Evolutionary conservation across 192 early-diverging fungal genomes (phyloP).

Genomic region (Pilobolus umbonatus): DNA sequence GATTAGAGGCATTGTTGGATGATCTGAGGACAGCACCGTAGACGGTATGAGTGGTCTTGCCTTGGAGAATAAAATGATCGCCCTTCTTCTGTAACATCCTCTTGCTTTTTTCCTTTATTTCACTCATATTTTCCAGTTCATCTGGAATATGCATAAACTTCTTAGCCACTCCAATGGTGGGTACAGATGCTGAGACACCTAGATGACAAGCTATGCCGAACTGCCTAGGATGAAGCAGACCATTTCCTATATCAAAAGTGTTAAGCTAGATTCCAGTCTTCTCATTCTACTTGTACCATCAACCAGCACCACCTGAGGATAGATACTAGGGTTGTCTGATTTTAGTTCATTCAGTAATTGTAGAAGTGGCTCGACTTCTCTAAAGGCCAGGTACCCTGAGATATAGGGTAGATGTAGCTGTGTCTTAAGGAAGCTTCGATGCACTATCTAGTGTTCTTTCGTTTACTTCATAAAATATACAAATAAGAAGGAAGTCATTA

Average conservation of each 20-base stretch:
- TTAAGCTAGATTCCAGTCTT: background rate
- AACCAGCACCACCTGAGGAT: constrained; percentile 76
- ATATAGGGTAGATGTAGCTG: constrained; percentile 75
- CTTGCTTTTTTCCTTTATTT: constrained; percentile 50
- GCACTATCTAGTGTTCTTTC: constrained; percentile 47
- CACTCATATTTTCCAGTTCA: constrained; percentile 13
- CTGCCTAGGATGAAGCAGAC: constrained; percentile 76
- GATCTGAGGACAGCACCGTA: constrained; percentile 52
- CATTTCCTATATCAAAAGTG: constrained; percentile 55
- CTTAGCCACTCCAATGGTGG: constrained; percentile 86
- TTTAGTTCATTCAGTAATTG: constrained; percentile 53
- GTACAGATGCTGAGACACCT: constrained; percentile 65
- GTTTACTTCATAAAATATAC: background rate
- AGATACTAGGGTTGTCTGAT: constrained; percentile 42
- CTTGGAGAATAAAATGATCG: constrained; percentile 40
- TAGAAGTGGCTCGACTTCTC: constrained; percentile 67
- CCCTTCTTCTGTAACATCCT: constrained; percentile 29
- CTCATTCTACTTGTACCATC: constrained; percentile 40
- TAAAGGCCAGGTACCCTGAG: constrained; percentile 88
- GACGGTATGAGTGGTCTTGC: constrained; percentile 34
- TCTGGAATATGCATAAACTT: constrained; percentile 76
- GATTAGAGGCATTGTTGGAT: constrained; percentile 53
- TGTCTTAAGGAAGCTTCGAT: constrained; percentile 54
- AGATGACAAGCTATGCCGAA: constrained; percentile 88
- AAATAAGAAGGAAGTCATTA: background rate